Evolutionary conservation across 306 rosid species (phyloP).

Genomic region (Glycine soja): DNA sequence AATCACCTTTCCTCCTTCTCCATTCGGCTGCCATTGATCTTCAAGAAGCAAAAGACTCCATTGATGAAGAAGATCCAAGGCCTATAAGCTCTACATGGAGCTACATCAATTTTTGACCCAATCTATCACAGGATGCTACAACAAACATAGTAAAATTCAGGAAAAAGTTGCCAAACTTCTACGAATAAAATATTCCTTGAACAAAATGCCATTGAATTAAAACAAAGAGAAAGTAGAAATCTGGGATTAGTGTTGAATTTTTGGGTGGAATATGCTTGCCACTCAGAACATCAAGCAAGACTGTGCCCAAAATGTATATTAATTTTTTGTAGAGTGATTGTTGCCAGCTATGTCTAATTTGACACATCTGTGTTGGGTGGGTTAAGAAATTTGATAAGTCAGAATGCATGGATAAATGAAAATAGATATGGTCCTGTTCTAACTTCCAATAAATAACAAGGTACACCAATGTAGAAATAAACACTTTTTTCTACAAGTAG

Average conservation of each 20-base stretch:
- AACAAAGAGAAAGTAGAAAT: conserved; percentile 15
- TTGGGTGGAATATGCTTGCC: conserved; percentile 83
- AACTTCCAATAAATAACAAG: conserved; percentile 13
- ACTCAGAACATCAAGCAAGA: conserved; percentile 76
- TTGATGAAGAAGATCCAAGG: no score
- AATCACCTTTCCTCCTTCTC: no score
- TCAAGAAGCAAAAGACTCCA: no score
- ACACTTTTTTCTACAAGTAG: neutral
- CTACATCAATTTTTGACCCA: no score
- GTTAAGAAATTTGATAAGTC: neutral
- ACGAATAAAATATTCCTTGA: neutral
- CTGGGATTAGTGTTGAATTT: conserved; percentile 41
- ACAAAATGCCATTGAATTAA: conserved; percentile 8
- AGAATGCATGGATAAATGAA: neutral
- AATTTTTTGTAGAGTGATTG: conserved; percentile 74
- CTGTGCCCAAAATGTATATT: conserved; percentile 77
- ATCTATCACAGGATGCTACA: neutral
- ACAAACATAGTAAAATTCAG: neutral
- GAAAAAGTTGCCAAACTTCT: conserved; percentile 20
- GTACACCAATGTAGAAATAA: conserved; percentile 2
- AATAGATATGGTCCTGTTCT: neutral
- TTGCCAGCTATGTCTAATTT: conserved; percentile 59
- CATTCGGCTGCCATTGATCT: no score
- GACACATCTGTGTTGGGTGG: conserved; percentile 25
- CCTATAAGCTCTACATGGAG: no score